Evolutionary conservation across 2,329 filamentous ascomycete species (phyloP), one percentile per base, ranked within the genome.

Genomic region (Calycina herbarum): DNA sequence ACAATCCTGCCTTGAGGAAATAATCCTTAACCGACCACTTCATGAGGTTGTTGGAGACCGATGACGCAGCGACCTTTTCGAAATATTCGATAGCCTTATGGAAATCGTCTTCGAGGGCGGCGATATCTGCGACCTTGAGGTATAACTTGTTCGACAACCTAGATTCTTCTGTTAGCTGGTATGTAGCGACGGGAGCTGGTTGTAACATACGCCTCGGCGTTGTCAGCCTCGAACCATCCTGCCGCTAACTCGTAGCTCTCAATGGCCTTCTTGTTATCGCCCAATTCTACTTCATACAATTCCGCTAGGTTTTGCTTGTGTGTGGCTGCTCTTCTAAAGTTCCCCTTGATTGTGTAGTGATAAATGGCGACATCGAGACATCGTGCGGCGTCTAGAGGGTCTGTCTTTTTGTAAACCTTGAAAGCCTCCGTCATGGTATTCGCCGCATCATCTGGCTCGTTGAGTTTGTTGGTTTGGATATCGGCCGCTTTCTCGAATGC

Each of bases 11-110:
- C 81, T 97, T 97, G 75, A 98, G 85, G 75, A 97, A 89, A 80
- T 97, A 97, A 71, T 97, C 93, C 79, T 97, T 98, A 69, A 98
- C 93, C 59, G 88, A 92, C 86, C 92, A 96, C 77, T 89, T 91
- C 91, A 96, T 94, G 66, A 97, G 83, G 78, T 96, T 95, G 82
- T 96, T 97, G 78, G 89, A 89, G 73, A 97, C 88, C 42, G 90
- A 90, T 56, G 86, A 85, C 65, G 86, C 84, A 54, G 93, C 91
- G 59, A 97, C 92, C 74, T 90, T 89, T 78, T 98, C 94, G 80
- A 91, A 97, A 71, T 89, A 85, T 69, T 89, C 85, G 72, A 94
- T 92, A 64, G 93, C 87, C 78, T 90, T 92, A 81, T 89, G 89
- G 81, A 96, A 97, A 76, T 97, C 92, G 66, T 82, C 87, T 64